phyloP scores from a whole-genome alignment of 192 early-diverging fungal species.

The Gryganskiella cystojenkinii region DNA sequence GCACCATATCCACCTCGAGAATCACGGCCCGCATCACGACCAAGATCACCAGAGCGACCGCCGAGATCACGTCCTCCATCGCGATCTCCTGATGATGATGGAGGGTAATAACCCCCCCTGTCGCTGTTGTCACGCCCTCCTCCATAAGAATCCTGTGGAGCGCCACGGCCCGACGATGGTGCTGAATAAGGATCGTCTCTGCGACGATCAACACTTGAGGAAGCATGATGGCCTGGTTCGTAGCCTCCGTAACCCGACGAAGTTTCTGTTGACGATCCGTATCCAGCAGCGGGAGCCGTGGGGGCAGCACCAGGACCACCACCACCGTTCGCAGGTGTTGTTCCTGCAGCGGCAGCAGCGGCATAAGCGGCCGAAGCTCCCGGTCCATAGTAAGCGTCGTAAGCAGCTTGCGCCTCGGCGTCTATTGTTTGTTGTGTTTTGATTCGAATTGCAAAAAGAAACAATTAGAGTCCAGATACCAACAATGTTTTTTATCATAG shows the following conservation, averaged over 20 bases:
- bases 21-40: conserved; percentile 11
- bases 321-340: background rate
- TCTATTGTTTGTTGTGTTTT: conserved; percentile 29
- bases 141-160: conserved; percentile 1
- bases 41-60: conserved; percentile 2
- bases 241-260: conserved; percentile 14
- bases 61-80: conserved; percentile 27
- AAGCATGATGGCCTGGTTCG: conserved; percentile 14
- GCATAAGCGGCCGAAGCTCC: conserved; percentile 48
- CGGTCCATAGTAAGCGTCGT: conserved; percentile 50
- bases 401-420: conserved; percentile 45
- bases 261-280: background rate
- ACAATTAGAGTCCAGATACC: too few relatives aligned
- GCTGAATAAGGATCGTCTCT: conserved; percentile 27
- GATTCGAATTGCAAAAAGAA: background rate
- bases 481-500: too few relatives aligned
- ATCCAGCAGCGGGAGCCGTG: conserved; percentile 1
- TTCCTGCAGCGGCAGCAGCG: conserved; percentile 24
- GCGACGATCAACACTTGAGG: background rate
- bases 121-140: background rate
- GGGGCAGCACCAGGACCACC: conserved; percentile 15
- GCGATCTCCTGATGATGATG: conserved; percentile 10
- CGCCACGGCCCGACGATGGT: conserved; percentile 12
- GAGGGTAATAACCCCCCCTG: background rate
- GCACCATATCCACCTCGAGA: conserved; percentile 19